A percentile compares a stretch with the other conserved stretches of the same genome.
These are phyloP conservation scores for Diversispora epigaea DNA, from an alignment of 192 early-diverging fungal genomes.

Conservation along the genomic window DNA sequence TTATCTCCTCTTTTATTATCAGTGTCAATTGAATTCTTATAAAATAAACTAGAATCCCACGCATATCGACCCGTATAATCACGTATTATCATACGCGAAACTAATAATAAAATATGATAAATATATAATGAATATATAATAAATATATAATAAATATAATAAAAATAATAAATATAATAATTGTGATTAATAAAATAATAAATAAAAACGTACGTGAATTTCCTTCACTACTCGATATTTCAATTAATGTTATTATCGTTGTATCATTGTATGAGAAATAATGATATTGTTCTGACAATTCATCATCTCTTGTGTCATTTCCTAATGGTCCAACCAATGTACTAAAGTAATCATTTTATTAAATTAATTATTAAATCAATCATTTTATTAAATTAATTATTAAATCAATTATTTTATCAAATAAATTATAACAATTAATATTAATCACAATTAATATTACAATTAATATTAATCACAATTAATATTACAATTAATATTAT, in stretches of 20 bases:
- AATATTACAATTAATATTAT: not conserved
- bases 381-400: no score
- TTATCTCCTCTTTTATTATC: not conserved
- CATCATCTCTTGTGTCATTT: conserved; percentile 39
- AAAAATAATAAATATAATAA: not conserved
- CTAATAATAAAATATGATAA: conserved; percentile 32
- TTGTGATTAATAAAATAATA: no score
- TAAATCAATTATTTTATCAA: no score
- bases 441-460: no score
- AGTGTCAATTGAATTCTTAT: conserved; percentile 44
- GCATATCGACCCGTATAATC: conserved; percentile 77
- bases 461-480: no score
- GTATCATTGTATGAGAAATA: conserved; percentile 75
- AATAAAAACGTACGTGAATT: no score
- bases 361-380: not conserved
- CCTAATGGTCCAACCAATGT: conserved; percentile 44
- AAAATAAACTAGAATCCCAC: conserved; percentile 81
- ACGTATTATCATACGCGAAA: conserved; percentile 63
- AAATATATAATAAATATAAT: not conserved
- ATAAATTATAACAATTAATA: no score
- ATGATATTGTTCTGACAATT: conserved; percentile 51
- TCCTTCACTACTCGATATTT: conserved; percentile 46
- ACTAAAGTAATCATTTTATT: conserved; percentile 2
- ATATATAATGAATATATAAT: not conserved
- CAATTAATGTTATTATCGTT: conserved; percentile 69